phyloP scores from a whole-genome alignment of 192 early-diverging fungal genomes.

The Haplosporangium gracile region DNA sequence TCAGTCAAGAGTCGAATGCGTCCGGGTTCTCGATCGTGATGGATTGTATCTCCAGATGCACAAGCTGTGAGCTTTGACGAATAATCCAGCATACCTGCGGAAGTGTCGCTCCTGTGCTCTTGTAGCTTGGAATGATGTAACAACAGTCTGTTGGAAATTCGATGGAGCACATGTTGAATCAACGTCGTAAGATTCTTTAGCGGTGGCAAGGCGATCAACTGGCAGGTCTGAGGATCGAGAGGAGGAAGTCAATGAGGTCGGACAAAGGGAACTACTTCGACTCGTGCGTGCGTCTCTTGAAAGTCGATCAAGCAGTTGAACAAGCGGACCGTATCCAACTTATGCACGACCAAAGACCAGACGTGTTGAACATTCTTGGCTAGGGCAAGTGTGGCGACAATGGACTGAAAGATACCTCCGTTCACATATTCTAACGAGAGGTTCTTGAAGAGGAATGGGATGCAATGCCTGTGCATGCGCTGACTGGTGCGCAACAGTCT shows the following conservation, averaged over 20 bases:
- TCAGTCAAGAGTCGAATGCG: not conserved
- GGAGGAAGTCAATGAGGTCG: not conserved
- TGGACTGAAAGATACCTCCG: not conserved
- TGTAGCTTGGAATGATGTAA: not conserved
- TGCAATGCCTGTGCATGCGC: not conserved
- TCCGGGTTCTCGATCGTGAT: not conserved
- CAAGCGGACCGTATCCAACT: not conserved
- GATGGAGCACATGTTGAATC: not conserved
- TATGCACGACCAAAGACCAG: not conserved
- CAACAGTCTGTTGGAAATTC: not conserved
- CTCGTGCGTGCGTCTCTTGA: not conserved
- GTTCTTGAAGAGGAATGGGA: not conserved
- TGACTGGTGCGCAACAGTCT: not conserved
- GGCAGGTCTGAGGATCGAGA: not conserved
- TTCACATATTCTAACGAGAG: not conserved
- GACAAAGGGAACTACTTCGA: not conserved
- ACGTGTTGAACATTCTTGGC: not conserved
- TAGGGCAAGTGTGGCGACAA: not conserved
- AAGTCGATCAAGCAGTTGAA: not conserved
- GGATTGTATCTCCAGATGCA: not conserved
- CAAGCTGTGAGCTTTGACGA: not conserved
- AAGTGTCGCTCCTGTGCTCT: not conserved
- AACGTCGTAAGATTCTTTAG: not conserved
- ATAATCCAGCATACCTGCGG: not conserved
- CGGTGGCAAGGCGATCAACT: not conserved